These are phyloP conservation scores for Sporothrix luriei DNA, from an alignment of 2,329 filamentous ascomycete genomes.

Conservation along the genomic window DNA sequence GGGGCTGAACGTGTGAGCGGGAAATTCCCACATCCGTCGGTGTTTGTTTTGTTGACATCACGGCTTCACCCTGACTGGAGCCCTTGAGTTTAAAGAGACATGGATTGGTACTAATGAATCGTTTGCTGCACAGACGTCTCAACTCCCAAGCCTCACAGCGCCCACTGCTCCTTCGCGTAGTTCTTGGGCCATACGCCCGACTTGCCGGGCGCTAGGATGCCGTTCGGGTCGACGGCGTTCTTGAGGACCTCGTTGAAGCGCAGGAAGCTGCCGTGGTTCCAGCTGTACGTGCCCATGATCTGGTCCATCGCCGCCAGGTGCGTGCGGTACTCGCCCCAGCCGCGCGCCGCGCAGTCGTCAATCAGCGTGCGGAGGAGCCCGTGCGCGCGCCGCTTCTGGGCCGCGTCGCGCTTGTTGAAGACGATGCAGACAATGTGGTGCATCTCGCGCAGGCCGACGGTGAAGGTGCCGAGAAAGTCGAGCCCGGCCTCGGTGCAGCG, in stretches of 20 bases:
- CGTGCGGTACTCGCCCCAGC: slow-evolving; percentile 48
- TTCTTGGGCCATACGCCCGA: slow-evolving; percentile 22
- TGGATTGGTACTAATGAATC: not conserved
- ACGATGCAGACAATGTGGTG: slow-evolving; percentile 57
- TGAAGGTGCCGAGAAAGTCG: slow-evolving; percentile 56
- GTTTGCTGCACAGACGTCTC: not conserved
- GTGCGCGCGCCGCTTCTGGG: slow-evolving; percentile 39
- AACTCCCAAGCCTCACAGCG: not conserved
- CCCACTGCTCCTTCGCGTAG: slow-evolving; percentile 10
- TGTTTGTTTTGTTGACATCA: not conserved
- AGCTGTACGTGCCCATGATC: slow-evolving; percentile 46
- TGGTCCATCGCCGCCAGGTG: slow-evolving; percentile 48
- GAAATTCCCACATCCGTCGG: slow-evolving; percentile 7
- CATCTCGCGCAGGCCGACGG: slow-evolving; percentile 56
- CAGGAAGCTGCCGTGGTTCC: slow-evolving; percentile 45
- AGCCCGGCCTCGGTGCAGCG: slow-evolving; percentile 49
- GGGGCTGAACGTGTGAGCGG: not conserved
- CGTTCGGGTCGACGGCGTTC: slow-evolving; percentile 48
- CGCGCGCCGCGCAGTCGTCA: slow-evolving; percentile 43
- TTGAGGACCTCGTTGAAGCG: slow-evolving; percentile 46
- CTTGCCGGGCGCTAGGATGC: slow-evolving; percentile 50
- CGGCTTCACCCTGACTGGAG: not conserved
- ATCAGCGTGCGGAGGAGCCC: slow-evolving; percentile 44
- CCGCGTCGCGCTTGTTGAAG: slow-evolving; percentile 46
- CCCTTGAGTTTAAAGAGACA: no score